Conservation (phyloP, 345 rosid species). For the Linum tenue region DNA sequence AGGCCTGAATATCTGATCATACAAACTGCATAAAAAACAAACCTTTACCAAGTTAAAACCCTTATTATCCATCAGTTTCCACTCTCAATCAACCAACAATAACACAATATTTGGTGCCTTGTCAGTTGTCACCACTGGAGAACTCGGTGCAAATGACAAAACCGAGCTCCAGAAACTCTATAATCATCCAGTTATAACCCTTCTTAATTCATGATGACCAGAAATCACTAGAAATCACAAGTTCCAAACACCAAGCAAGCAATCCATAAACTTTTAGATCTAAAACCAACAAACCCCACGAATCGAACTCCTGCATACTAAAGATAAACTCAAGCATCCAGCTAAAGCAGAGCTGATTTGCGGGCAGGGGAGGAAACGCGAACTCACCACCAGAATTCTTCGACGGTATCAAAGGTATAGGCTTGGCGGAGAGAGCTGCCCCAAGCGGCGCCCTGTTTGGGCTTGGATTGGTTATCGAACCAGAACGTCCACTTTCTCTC, state of each 20-base stretch:
- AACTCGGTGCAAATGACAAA: not conserved
- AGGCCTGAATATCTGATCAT: conserved; percentile 70
- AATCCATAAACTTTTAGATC: not conserved
- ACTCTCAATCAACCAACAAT: not conserved
- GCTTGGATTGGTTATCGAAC: conserved; percentile 75
- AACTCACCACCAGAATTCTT: conserved; percentile 82
- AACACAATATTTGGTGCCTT: not conserved
- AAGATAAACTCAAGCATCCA: too few relatives aligned
- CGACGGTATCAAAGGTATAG: conserved; percentile 82
- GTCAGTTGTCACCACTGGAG: not conserved
- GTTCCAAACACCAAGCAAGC: not conserved
- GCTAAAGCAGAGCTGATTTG: not conserved
- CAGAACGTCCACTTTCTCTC: conserved; percentile 90
- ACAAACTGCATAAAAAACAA: conserved; percentile 40
- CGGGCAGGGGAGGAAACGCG: not conserved
- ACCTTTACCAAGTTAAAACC: not conserved
- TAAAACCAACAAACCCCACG: not conserved
- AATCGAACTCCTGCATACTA: too few relatives aligned
- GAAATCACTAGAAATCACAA: not conserved
- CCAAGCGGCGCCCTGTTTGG: conserved; percentile 81
- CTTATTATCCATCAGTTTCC: not conserved
- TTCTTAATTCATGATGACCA: not conserved
- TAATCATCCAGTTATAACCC: not conserved
- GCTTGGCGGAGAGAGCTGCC: conserved; percentile 66
- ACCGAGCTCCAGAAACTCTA: not conserved